Conservation (phyloP, 75 land plant species). For the Sequoia sempervirens region DNA sequence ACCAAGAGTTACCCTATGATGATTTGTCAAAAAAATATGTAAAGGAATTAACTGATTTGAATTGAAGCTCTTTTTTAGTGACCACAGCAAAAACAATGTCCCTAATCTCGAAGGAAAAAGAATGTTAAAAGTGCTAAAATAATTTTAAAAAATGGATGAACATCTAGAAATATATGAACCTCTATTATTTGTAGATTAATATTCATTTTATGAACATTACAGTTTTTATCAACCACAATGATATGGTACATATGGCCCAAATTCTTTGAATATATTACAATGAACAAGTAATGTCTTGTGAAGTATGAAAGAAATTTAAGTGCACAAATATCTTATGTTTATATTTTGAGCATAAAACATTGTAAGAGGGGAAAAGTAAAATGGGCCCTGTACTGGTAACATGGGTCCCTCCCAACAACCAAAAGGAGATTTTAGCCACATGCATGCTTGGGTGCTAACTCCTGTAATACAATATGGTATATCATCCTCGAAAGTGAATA, state of each 20-base stretch:
- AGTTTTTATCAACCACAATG: not conserved
- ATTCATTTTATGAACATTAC: not conserved
- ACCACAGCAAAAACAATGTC: not conserved
- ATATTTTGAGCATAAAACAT: not conserved
- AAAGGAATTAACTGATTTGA: not conserved
- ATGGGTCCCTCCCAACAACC: not conserved
- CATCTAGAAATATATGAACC: not conserved
- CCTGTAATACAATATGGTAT: not conserved
- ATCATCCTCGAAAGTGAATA: not conserved
- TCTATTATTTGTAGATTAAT: not conserved
- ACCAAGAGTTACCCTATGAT: constrained; percentile 36
- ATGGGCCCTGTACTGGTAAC: not conserved
- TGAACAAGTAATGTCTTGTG: not conserved
- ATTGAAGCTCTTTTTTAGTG: not conserved
- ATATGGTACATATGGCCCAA: not conserved
- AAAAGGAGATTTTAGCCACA: not conserved
- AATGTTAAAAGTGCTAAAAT: not conserved
- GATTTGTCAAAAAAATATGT: not conserved
- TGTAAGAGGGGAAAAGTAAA: not conserved
- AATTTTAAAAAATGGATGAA: not conserved
- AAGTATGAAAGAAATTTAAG: not conserved
- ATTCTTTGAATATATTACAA: not conserved
- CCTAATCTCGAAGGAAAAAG: not conserved
- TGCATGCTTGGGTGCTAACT: not conserved
- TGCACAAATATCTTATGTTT: not conserved